Evolutionary conservation across 2,329 filamentous ascomycete species (phyloP), one percentile per base, ranked within the genome.

Genomic region (Blastomyces parvus): DNA sequence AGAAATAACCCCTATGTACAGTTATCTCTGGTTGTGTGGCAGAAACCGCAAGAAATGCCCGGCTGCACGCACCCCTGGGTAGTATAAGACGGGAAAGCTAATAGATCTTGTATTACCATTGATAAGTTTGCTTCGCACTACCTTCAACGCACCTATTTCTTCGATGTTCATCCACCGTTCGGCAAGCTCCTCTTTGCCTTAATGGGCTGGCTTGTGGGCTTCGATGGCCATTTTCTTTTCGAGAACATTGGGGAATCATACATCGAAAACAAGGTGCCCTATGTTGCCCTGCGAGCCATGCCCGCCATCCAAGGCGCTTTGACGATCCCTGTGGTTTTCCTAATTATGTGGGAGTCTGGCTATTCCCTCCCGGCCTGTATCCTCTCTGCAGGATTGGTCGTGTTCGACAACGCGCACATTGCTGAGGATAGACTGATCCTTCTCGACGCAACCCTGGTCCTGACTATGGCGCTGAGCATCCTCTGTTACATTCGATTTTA

Each of bases 311-410:
- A 97, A 69, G 94, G 94, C 68, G 88, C 94, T 63, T 81, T 99
- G 69, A 99, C 94, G 13, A 91, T 99, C 60, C 89, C 92, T n/a
- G 89, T 93, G 58, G 87, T 90, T 63, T 99, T 96, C 77, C 80
- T 96, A 74, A 99, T 96, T 77, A 99, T 99, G 94, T 99, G 94
- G 94, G 94, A 99, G 79, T 97, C 94, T 59, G 94, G 92, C 67
- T 99, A 99, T 79, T 96, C 91, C 67, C 82, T 99, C 52, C 94
- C 94, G 13, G 94, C 94, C 63, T 96, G 90, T 74, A 81, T 97
- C 62, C 82, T 97, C 63, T 91, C 94, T 7, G 86, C 94, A 48
- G 86, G 89, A 36, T 81, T 99, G 44, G 83, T 99, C 67, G 87
- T 99, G 53, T 90, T 99, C 71, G 94, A 99, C 80, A 99, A 99